Conservation (phyloP, 108 stramenopile species). For the Cyclostephanos invisitatus region DNA sequence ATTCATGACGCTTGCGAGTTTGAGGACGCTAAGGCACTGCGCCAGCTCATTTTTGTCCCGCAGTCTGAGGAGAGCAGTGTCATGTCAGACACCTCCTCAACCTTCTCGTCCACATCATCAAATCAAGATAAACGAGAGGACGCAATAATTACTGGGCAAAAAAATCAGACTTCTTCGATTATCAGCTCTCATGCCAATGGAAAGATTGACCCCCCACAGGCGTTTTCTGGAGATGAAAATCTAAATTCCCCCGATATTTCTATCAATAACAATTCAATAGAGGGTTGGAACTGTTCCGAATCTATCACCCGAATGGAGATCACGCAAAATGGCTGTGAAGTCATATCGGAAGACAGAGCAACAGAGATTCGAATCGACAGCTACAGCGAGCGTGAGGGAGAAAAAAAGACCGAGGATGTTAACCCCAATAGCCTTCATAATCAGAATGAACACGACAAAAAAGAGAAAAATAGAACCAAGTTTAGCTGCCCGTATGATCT, state of each 20-base stretch:
- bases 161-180: slow-evolving; percentile 14
- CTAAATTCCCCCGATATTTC: neutral
- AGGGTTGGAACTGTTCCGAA: neutral
- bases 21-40: slow-evolving; percentile 70
- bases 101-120: slow-evolving; percentile 12
- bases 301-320: slow-evolving; percentile 20
- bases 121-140: slow-evolving; percentile 17
- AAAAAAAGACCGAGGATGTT: slow-evolving; percentile 1
- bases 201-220: slow-evolving; percentile 5
- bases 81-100: slow-evolving; percentile 15
- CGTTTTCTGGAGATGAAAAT: neutral
- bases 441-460: slow-evolving; percentile 18
- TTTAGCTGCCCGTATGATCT: slow-evolving; percentile 82
- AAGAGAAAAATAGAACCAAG: slow-evolving; percentile 34
- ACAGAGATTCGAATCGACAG: neutral
- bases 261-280: neutral
- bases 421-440: slow-evolving; percentile 5
- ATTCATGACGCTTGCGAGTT: slow-evolving; percentile 87
- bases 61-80: slow-evolving; percentile 44
- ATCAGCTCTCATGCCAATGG: slow-evolving; percentile 2
- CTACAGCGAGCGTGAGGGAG: slow-evolving; percentile 17
- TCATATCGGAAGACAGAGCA: neutral
- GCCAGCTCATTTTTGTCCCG: slow-evolving; percentile 48
- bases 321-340: slow-evolving; percentile 8
- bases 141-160: neutral